Evolutionary conservation across 441 rosid genomes (phyloP).

Genomic region (Euphorbia celastroides): DNA sequence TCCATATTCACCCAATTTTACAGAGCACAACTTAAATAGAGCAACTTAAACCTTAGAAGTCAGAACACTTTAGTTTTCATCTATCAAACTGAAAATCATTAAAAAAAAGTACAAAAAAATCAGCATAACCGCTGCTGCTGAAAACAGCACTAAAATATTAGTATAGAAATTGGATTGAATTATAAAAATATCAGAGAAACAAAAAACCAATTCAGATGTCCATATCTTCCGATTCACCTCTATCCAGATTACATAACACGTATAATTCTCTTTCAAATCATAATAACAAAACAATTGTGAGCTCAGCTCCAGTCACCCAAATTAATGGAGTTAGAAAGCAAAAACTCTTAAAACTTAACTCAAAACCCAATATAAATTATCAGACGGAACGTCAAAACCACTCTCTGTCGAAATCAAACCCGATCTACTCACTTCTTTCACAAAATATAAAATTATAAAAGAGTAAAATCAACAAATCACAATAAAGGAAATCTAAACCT

Average conservation of each 20-base stretch:
- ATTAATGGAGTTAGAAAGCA: background rate
- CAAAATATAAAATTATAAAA: slow-evolving; percentile 8
- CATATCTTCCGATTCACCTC: background rate
- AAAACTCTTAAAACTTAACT: slow-evolving; percentile 7
- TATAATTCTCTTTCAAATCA: background rate
- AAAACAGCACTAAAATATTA: too few relatives aligned
- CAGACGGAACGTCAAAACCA: background rate
- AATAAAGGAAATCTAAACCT: background rate
- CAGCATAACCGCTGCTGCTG: background rate
- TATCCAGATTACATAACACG: background rate
- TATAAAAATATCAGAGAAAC: background rate
- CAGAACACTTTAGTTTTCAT: background rate
- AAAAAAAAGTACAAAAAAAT: background rate
- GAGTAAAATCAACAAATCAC: background rate
- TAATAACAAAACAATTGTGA: background rate
- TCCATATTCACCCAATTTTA: background rate
- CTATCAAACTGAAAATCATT: background rate
- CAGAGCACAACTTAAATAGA: background rate
- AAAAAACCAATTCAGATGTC: background rate
- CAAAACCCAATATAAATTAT: slow-evolving; percentile 11
- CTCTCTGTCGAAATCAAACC: slow-evolving; percentile 10
- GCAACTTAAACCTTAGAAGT: background rate
- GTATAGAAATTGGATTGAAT: background rate
- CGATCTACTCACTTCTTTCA: slow-evolving; percentile 24
- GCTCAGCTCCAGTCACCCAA: background rate